Evolutionary conservation across 345 rosid genomes (phyloP), one percentile per base, ranked within the genome.

Genomic region (Eucalyptus brandiana): DNA sequence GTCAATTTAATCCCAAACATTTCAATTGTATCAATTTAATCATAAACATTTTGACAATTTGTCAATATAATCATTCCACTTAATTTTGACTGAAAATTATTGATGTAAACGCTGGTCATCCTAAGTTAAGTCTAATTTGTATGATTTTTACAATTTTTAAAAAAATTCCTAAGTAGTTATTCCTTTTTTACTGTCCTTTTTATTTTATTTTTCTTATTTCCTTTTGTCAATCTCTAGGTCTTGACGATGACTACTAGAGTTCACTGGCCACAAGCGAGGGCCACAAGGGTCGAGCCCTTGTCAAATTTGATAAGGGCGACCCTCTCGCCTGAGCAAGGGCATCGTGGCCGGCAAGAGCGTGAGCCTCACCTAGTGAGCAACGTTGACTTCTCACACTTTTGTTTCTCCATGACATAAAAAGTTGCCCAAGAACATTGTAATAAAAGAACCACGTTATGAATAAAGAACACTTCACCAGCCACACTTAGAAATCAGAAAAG

Each of bases 31-130:
- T 15, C 11, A 8, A 65, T 65, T 28, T 62, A 62, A n/a, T 65
- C 9, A 1, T 15, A 65, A 65, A 32, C 0, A 0, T 14, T 65
- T 30, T 30, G 0, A 7, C 1, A 4, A 6, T 65, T 65, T 65
- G 10, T 4, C 6, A 16, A 65, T 65, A 17, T 15, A n/a, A 3
- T 65, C 19, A 7, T 65, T 65, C 18, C 0, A 2, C 5, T 2
- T 7, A n/a, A 65, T 65, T 65, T 65, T 65, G 3, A 9, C 3
- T 8, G 2, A 65, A 65, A 65, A 65, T 65, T 32, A 3, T 1
- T 65, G 1, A 30, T 17, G 1, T 23, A 56, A 56, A 56, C 3
- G 0, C 3, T 1, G 2, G 2, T 23, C 6, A 2, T 56, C 30
- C 28, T 56, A 56, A 24, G 13, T 21, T 21, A 21, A 56, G 12